Evolutionary conservation across 345 rosid genomes (phyloP), one percentile per base, ranked within the genome.

Genomic region (Lumnitzera littorea): DNA sequence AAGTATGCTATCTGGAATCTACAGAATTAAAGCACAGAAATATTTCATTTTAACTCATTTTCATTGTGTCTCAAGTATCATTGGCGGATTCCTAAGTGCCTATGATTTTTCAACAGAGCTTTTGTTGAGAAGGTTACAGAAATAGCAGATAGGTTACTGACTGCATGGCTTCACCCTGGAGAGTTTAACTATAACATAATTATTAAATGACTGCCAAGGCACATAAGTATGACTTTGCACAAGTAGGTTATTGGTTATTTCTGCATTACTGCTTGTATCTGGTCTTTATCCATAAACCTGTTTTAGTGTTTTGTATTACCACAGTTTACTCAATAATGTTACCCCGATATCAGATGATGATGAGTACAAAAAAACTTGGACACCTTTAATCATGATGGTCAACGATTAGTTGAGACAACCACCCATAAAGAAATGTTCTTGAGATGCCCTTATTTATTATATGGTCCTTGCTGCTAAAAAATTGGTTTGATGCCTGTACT

Each of bases 31-130:
- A 46, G 25, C 5, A 13, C 31, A 12, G 14, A 43, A 41, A 51
- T 14, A 23, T 36, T 17, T 46, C 13, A 59, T 56, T 27, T 61
- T 9, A 36, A 36, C 43, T 5, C 43, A 9, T 66, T 36, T 25
- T 50, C 36, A 67, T 52, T 65, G 49, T 11, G 20, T 55, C 10
- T 52, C 15, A 74, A 95, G 99, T 72, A 91, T 95, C 72, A 88
- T 91, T 6, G 99, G 99, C 12, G 98, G 98, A 29, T 91, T 95
- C 72, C 86, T 95, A 62, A 95, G 99, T 64, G 77, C 96, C 0
- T 85, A 85, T 57, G 99, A 95, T 81, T 95, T 95, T 64, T 91
- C 96, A 2, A 91, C 79, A 78, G 74, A 71, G 62, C 90, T 67
- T 95, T 95, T 75, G 85, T 95, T 27, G 89, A 88, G 31, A 91